Percentiles rank a stretch among this genome's conserved stretches.
phyloP scores from a whole-genome alignment of 2,329 filamentous ascomycete species.

The Diplodia scrobiculata region DNA sequence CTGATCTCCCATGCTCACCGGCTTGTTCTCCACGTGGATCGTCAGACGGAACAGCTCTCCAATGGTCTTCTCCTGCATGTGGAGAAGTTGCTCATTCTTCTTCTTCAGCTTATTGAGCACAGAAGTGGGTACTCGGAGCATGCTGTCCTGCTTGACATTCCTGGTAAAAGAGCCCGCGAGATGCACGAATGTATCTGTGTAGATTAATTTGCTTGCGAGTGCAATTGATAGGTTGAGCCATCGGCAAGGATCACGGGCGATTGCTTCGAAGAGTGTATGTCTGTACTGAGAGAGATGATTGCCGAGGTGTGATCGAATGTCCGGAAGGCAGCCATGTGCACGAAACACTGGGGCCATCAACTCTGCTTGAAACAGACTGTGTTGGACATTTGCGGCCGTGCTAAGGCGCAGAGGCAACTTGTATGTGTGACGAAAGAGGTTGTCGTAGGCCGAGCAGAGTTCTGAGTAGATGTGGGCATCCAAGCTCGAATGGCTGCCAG shows the following conservation, averaged over 20 bases:
- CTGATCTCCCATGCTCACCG: constrained; percentile 22
- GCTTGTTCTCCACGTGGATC: constrained; percentile 26
- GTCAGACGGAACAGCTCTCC: constrained; percentile 37
- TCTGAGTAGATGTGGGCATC: neutral
- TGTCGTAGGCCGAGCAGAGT: constrained; percentile 28
- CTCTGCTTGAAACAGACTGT: constrained; percentile 37
- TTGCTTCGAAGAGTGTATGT: constrained; percentile 38
- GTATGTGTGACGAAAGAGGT: constrained; percentile 39
- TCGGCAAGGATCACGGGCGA: constrained; percentile 39
- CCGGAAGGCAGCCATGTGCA: constrained; percentile 34
- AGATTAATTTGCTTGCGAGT: constrained; percentile 39
- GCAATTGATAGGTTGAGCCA: constrained; percentile 40
- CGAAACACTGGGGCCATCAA: constrained; percentile 36
- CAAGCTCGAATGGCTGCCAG: neutral
- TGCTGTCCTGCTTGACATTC: neutral
- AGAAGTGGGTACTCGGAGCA: too few species aligned
- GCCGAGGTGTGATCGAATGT: constrained; percentile 35
- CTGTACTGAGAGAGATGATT: constrained; percentile 35
- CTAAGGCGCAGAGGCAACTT: constrained; percentile 33
- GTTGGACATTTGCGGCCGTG: constrained; percentile 30
- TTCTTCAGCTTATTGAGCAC: constrained; percentile 30
- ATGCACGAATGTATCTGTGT: constrained; percentile 45
- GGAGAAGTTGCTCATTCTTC: constrained; percentile 33
- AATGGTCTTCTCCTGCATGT: constrained; percentile 32
- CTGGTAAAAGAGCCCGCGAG: constrained; percentile 31